Base-by-base conservation (phyloP, 177 flowering plant genomes). In the Vitis hybrid region DNA sequence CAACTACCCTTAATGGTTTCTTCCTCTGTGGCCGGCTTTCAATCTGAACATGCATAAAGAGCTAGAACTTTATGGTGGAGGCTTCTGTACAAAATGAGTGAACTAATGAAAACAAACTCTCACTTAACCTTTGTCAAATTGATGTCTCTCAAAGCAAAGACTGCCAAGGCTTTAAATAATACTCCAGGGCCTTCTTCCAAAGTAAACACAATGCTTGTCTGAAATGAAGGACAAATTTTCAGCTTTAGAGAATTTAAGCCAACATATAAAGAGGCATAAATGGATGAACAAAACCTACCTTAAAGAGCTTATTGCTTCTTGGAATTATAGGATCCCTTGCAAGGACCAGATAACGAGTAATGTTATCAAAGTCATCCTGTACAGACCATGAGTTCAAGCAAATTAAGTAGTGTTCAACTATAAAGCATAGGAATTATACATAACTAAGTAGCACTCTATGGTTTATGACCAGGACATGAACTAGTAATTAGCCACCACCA, bases 141-240 rank as follows among this genome's bases (percentile, higher is more conserved):
- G 6, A 80, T 77, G 31, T 63, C 69, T 67, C 83, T 71, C 58
- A 77, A 18, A 5, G 80, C 76, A 72, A 80, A 80, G 19, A 75
- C 80, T 0, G 83, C 74, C 59, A 80, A 68, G 39, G 76, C 80
- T 72, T 80, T 80, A 58, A 77, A 80, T 29, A 80, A 65, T n/a
- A 77, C 72, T 48, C 74, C 78, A 57, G 83, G 80, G 13, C 83
- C 80, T 60, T 80, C 80, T 52, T 74, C 80, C 20, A 77, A 48
- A 34, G 74, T 72, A 53, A 80, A 80, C 3, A 80, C 83, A 68
- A 80, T 74, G 60, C 83, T 80, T n/a, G 83, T 80, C 83, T 80
- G 63, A 13, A 63, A 59, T 45, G 14, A 22, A 70, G 55, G 50
- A 61, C 26, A 34, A 9, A 16, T 65, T 29, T 31, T 49, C 16